Percentiles rank a stretch among this genome's conserved stretches.
Evolutionary conservation across 2,329 filamentous ascomycete genomes (phyloP).

Genomic region (Ophiosphaerella narmari): DNA sequence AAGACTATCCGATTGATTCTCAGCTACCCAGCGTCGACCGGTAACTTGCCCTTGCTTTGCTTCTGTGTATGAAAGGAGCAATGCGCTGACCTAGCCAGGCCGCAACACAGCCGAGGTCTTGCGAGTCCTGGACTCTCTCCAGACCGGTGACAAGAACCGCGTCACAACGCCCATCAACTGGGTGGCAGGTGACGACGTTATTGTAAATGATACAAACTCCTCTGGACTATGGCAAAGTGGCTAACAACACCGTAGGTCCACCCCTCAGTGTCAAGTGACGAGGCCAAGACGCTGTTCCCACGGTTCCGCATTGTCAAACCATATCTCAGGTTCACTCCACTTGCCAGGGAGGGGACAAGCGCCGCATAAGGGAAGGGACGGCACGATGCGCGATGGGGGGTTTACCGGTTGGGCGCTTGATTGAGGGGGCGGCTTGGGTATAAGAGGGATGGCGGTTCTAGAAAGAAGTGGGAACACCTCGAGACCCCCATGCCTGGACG

Average conservation of each 20-base stretch:
- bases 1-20: constrained; percentile 67
- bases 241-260: constrained; percentile 66
- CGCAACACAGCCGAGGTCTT: constrained; percentile 60
- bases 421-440: constrained; percentile 4
- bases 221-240: constrained; percentile 56
- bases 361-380: constrained; percentile 37
- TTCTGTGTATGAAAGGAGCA: no score
- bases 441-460: constrained; percentile 23
- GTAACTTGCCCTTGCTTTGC: no score
- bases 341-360: constrained; percentile 62
- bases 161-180: constrained; percentile 67
- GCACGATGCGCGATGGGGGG: background rate
- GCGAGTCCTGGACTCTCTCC: constrained; percentile 57
- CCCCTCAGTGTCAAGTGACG: constrained; percentile 61
- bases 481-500: constrained; percentile 5
- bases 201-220: background rate
- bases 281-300: constrained; percentile 64
- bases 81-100: constrained; percentile 22
- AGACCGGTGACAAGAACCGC: constrained; percentile 63
- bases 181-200: constrained; percentile 46
- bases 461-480: constrained; percentile 19
- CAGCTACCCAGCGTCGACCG: constrained; percentile 66
- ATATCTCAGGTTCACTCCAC: constrained; percentile 64
- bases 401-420: background rate
- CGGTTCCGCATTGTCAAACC: constrained; percentile 66